Evolutionary conservation across 2,329 filamentous ascomycete genomes (phyloP).

Genomic region (Sclerotinia nivalis): DNA sequence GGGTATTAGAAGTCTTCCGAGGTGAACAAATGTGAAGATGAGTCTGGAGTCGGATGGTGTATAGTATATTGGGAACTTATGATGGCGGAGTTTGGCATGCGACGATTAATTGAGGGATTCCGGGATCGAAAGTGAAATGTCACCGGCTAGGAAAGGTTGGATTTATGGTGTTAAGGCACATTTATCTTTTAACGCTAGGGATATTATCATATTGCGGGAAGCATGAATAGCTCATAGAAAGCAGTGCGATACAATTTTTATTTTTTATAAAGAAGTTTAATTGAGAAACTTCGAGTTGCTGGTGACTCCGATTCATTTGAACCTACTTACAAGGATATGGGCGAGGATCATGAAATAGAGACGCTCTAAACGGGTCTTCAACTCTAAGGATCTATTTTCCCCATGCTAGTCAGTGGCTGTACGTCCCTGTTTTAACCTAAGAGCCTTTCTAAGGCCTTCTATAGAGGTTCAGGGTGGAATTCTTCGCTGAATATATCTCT

Average conservation of each 20-base stretch:
- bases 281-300: not conserved
- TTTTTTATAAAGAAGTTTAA: not conserved
- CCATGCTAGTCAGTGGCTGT: not conserved
- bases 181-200: not conserved
- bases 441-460: not conserved
- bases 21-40: conserved; percentile 24
- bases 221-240: not conserved
- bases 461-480: not conserved
- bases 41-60: not conserved
- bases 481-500: not conserved
- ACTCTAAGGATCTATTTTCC: not conserved
- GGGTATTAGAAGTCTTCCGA: conserved; percentile 31
- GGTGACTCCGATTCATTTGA: too few species aligned
- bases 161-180: not conserved
- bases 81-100: not conserved
- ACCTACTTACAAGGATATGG: not conserved
- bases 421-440: not conserved
- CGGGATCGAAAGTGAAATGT: not conserved
- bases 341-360: too few species aligned
- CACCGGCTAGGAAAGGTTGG: not conserved
- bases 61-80: not conserved
- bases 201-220: not conserved
- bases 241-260: not conserved
- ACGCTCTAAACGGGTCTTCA: not conserved
- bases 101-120: not conserved